These are phyloP conservation scores for Metschnikowia colocasiae DNA, from an alignment of 805 yeast genomes.

Conservation along the genomic window DNA sequence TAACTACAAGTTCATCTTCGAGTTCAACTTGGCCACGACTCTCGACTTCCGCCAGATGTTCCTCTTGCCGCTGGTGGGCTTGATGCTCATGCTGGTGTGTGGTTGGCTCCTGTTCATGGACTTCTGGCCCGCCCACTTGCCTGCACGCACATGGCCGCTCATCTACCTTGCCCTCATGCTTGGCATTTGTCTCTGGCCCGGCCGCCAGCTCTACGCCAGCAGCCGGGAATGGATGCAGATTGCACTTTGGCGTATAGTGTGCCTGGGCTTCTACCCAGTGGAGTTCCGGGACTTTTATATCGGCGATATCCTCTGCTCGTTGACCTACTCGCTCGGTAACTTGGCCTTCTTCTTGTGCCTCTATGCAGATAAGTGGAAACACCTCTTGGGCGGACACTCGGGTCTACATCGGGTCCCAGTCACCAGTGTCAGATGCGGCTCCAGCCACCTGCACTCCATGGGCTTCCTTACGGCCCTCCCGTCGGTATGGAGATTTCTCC, in stretches of 20 bases:
- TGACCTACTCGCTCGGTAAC: slow-evolving; percentile 85
- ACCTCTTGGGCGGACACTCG: slow-evolving; percentile 39
- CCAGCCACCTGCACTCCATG: slow-evolving; percentile 67
- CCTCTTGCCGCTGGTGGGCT: slow-evolving; percentile 57
- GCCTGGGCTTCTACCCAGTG: slow-evolving; percentile 89
- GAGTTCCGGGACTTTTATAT: slow-evolving; percentile 91
- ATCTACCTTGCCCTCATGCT: slow-evolving; percentile 57
- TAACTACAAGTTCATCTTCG: slow-evolving; percentile 90
- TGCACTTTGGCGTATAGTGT: slow-evolving; percentile 64
- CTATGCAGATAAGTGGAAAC: slow-evolving; percentile 68
- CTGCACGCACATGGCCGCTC: slow-evolving; percentile 79
- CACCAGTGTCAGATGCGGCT: slow-evolving; percentile 56
- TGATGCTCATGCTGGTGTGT: slow-evolving; percentile 55
- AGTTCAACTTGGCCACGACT: slow-evolving; percentile 67
- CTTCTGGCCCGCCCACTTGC: slow-evolving; percentile 57
- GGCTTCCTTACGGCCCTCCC: slow-evolving; percentile 87
- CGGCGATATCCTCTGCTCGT: slow-evolving; percentile 86
- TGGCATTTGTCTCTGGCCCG: slow-evolving; percentile 56
- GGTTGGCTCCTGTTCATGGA: slow-evolving; percentile 74
- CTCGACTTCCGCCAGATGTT: slow-evolving; percentile 64
- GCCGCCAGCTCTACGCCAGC: slow-evolving; percentile 50
- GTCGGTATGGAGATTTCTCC: slow-evolving; percentile 84
- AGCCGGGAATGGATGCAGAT: slow-evolving; percentile 76
- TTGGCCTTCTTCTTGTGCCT: slow-evolving; percentile 82
- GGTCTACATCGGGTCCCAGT: slow-evolving; percentile 4